Base-by-base conservation (phyloP, 2,329 filamentous ascomycete genomes). In the Plectosphaerella plurivora region DNA sequence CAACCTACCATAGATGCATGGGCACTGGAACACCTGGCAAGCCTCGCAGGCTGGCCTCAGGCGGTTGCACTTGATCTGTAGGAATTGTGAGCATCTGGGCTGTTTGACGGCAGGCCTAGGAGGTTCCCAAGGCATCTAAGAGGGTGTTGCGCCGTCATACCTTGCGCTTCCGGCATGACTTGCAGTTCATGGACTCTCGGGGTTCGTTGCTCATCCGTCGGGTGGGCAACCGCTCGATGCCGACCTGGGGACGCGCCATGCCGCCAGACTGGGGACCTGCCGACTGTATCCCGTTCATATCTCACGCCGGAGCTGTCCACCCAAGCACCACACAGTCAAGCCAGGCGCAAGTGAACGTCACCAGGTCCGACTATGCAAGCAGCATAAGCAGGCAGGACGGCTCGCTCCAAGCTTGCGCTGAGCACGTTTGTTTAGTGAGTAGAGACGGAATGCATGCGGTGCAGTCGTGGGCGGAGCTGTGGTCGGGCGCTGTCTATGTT, bases 131-230 rank as follows among this genome's bases (percentile, higher is more conserved):
- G 15, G 3, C 22, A 8, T 8, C 4, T 22, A 11, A 14, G n/a
- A 16, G 39, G 24, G 24, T 45, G 18, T 15, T 50, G 50, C 54
- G 16, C 47, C 9, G 15, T 55, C 74, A 47, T 70, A 93, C 90
- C 86, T 96, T 96, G 73, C 91, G 81, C 72, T 95, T 95, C 61
- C 91, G 83, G 75, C 91, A 96, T 52, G 89, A 94, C 71, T 96
- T 95, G 83, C 91, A 96, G 69, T 96, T 96, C 91, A 96, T 96
- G 35, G 88, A 89, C 75, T 95, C 91, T 63, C 88, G 84, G 41
- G 88, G 89, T 68, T 94, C 88, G 62, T 83, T 87, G 69, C 79
- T 84, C 70, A 83, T 76, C 42, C 87, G 84, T 57, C 87, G 83
- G 51, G 85, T 79, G 24, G 88, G 87, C 59, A 93, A 74, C 56